phyloP scores from a whole-genome alignment of 768 basidiomycete species.

The Amanita molliuscula region DNA sequence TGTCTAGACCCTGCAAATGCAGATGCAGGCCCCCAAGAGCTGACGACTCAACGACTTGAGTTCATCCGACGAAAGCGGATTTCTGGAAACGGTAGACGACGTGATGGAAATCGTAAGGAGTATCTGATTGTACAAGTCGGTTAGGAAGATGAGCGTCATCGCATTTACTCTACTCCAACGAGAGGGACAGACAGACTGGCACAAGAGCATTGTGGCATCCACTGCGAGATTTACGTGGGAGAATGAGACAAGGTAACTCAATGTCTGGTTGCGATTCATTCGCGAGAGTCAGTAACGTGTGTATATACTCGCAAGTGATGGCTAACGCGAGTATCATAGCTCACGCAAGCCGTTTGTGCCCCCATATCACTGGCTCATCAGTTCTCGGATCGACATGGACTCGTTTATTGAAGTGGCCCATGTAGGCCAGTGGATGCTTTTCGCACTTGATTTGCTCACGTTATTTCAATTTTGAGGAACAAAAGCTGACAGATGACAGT shows the following conservation, averaged over 20 bases:
- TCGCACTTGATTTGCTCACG: no score
- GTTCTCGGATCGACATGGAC: conserved; percentile 31
- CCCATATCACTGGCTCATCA: conserved; percentile 78
- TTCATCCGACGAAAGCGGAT: no score
- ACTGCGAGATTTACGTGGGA: conserved; percentile 48
- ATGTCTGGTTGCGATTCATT: conserved; percentile 75
- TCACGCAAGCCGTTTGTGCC: conserved; percentile 81
- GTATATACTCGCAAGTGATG: conserved; percentile 6
- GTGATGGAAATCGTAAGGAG: no score
- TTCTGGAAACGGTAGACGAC: no score
- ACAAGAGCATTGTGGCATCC: conserved; percentile 15
- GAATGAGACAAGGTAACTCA: conserved; percentile 58
- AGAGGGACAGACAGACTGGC: conserved; percentile 25
- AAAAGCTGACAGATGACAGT: conserved; percentile 7
- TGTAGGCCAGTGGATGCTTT: no score
- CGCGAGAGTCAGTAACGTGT: conserved; percentile 61
- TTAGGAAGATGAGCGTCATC: no score
- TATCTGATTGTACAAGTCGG: no score
- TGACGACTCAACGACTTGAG: no score
- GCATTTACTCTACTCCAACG: conserved; percentile 62
- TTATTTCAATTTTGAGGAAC: conserved; percentile 10
- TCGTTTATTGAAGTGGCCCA: conserved; percentile 83
- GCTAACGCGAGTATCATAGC: conserved; percentile 27
- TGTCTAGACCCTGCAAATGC: conserved; percentile 33
- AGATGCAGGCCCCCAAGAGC: conserved; percentile 50